A percentile compares a stretch with the other conserved stretches of the same genome.
Evolutionary conservation across 2,329 filamentous ascomycete genomes (phyloP).

Genomic region (Trichoderma harzianum): DNA sequence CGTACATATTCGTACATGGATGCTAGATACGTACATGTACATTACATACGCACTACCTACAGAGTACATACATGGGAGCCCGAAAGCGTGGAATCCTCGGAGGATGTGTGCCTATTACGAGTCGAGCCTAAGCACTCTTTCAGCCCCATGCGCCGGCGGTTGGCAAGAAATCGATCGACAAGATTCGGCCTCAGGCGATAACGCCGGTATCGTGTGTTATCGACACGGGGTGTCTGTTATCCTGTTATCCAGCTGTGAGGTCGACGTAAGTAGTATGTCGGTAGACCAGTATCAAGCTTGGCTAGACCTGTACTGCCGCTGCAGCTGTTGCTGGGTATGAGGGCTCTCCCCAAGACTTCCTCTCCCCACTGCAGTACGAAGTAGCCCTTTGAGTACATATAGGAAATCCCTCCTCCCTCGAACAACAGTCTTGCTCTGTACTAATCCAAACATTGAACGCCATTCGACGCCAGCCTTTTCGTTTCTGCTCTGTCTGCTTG

Average conservation of each 20-base stretch:
- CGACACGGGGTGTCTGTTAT: neutral
- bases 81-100: conserved; percentile 1
- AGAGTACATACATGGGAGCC: conserved; percentile 15
- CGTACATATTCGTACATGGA: neutral
- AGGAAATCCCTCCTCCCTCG: conserved; percentile 27
- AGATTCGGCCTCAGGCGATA: neutral
- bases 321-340: neutral
- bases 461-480: conserved; percentile 1
- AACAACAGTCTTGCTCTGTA: conserved; percentile 22
- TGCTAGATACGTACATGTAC: conserved; percentile 8
- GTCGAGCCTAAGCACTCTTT: neutral
- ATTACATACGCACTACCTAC: conserved; percentile 6
- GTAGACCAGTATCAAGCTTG: neutral
- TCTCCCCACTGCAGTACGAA: conserved; percentile 21
- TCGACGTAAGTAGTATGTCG: neutral
- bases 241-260: neutral
- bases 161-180: conserved; percentile 3
- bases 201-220: neutral
- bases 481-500: neutral
- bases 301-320: neutral
- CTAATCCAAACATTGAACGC: conserved; percentile 15
- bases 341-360: neutral
- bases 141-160: conserved; percentile 6
- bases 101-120: conserved; percentile 2
- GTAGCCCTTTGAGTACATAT: conserved; percentile 27